A percentile compares a stretch with the other conserved stretches of the same genome.
Conservation (phyloP, 202 grass and related monocot species). For the Setaria italica region DNA sequence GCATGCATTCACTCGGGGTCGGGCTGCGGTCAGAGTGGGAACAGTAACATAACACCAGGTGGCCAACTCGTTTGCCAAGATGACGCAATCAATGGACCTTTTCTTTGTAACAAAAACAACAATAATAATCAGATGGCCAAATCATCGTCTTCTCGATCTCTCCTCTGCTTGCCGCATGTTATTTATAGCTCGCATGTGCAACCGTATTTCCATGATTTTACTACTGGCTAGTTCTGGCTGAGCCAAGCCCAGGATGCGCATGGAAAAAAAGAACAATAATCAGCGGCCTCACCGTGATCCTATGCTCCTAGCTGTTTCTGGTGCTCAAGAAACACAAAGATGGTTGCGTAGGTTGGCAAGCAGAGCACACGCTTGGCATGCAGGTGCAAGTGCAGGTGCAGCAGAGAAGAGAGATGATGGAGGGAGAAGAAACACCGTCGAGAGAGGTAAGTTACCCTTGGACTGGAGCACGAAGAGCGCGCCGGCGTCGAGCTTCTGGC, state of each 20-base stretch:
- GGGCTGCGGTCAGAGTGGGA: neutral
- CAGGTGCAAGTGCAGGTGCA: neutral
- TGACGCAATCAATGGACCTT: neutral
- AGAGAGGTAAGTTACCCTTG: conserved; percentile 54
- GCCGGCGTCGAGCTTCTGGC: conserved; percentile 80
- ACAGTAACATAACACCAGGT: neutral
- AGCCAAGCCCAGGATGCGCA: neutral
- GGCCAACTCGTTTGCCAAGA: conserved; percentile 6
- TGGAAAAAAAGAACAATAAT: neutral
- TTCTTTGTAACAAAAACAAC: neutral
- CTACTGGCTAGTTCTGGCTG: neutral
- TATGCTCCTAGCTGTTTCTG: too few relatives aligned
- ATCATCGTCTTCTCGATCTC: neutral
- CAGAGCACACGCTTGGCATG: neutral
- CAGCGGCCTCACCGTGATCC: neutral
- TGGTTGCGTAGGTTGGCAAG: conserved; percentile 13
- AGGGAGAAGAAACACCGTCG: neutral
- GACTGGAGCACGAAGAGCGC: conserved; percentile 92
- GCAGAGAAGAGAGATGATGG: neutral
- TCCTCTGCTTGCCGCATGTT: neutral
- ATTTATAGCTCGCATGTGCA: neutral
- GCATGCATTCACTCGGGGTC: conserved; percentile 24
- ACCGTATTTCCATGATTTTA: neutral
- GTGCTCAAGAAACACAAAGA: conserved; percentile 2
- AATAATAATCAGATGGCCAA: neutral